Conservation (phyloP, 352 stramenopile species). For the Pythium rishiriense region DNA sequence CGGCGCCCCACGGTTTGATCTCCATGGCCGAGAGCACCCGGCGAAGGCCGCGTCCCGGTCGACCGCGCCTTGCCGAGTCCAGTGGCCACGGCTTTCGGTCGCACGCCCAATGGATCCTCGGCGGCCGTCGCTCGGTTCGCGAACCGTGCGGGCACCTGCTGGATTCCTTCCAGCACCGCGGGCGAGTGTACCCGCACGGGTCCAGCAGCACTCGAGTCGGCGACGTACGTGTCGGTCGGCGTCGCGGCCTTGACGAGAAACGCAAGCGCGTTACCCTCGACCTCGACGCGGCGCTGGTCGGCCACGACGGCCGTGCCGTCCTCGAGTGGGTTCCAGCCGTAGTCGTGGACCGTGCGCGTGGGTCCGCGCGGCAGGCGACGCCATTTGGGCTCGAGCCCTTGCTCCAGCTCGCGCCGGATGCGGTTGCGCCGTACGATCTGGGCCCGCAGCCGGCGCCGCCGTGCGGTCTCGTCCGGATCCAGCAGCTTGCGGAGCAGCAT, state of each 20-base stretch:
- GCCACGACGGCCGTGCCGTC: conserved; percentile 18
- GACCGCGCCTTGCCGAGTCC: not conserved
- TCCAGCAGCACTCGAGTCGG: not conserved
- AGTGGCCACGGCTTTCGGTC: not conserved
- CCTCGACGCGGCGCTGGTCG: conserved; percentile 8
- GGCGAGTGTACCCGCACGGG: not conserved
- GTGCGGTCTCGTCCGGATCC: conserved; percentile 53
- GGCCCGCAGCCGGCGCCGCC: conserved; percentile 43
- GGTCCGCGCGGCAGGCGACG: conserved; percentile 23
- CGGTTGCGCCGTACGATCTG: conserved; percentile 62
- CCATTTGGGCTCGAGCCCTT: conserved; percentile 41
- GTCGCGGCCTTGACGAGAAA: conserved; percentile 8
- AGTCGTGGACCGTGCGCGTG: conserved; percentile 26
- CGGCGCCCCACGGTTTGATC: not conserved
- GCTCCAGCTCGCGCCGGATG: conserved; percentile 54
- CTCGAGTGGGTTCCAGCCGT: conserved; percentile 27
- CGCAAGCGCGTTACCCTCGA: conserved; percentile 17
- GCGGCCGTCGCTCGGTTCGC: not conserved
- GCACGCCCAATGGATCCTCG: not conserved
- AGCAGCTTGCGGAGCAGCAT: conserved; percentile 60
- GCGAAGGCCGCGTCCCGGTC: not conserved
- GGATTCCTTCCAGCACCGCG: conserved; percentile 15
- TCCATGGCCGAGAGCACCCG: not conserved
- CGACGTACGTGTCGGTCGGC: conserved; percentile 6
- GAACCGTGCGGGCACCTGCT: conserved; percentile 18